These are phyloP conservation scores for Hirsutella minnesotensis DNA, from an alignment of 2,329 filamentous ascomycete species.

Conservation along the genomic window DNA sequence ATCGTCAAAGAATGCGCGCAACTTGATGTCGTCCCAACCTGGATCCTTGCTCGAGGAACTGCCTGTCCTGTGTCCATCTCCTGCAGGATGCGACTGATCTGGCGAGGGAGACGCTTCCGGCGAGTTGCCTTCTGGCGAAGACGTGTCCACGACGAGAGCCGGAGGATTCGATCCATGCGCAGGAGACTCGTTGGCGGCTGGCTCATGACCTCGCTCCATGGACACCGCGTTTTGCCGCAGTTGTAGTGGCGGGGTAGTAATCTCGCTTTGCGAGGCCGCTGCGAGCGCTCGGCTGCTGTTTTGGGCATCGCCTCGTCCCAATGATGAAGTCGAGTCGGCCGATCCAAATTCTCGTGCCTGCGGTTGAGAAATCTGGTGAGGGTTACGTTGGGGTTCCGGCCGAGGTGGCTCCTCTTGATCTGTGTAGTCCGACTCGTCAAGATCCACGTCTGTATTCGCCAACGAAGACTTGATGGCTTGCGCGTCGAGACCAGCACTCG, in stretches of 20 bases:
- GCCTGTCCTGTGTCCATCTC: slow-evolving; percentile 23
- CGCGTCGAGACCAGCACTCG: slow-evolving; percentile 28
- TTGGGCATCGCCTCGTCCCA: slow-evolving; percentile 27
- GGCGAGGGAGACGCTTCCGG: slow-evolving; percentile 55
- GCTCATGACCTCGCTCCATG: slow-evolving; percentile 10
- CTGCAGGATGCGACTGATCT: slow-evolving; percentile 39
- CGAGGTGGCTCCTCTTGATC: slow-evolving; percentile 29
- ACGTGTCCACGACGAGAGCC: slow-evolving; percentile 57
- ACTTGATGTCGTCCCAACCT: slow-evolving; percentile 75
- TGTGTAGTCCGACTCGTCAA: slow-evolving; percentile 60
- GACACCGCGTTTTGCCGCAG: neutral
- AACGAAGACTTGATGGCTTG: slow-evolving; percentile 35
- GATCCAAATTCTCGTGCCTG: slow-evolving; percentile 9
- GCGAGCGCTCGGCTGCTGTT: slow-evolving; percentile 25
- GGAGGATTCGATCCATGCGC: slow-evolving; percentile 41
- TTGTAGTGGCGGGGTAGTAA: slow-evolving; percentile 13
- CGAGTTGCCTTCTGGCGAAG: slow-evolving; percentile 55
- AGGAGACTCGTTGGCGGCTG: slow-evolving; percentile 8
- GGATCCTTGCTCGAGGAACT: slow-evolving; percentile 27
- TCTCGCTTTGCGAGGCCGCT: slow-evolving; percentile 19
- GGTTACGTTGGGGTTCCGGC: slow-evolving; percentile 13
- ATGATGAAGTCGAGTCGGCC: slow-evolving; percentile 17
- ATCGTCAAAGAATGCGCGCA: slow-evolving; percentile 85
- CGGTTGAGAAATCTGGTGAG: slow-evolving; percentile 7
- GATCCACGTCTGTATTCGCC: slow-evolving; percentile 41